Conservation (phyloP, 192 early-diverging fungal species). For the Umbelopsis isabellina region DNA sequence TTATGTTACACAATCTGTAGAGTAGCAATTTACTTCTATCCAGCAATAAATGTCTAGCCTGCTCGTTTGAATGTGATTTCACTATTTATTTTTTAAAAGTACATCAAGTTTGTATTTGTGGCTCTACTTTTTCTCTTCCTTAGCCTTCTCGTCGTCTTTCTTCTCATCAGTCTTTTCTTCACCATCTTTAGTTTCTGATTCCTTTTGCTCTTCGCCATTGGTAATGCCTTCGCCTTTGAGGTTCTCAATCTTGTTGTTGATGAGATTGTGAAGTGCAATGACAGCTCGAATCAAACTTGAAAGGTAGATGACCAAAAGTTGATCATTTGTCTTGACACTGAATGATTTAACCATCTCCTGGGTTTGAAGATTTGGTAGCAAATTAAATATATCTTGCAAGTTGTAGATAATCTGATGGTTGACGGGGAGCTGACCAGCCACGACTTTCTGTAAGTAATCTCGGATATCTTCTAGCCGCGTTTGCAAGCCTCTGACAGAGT, state of each 20-base stretch:
- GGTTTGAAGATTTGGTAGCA: constrained; percentile 89
- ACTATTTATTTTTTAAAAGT: constrained; percentile 15
- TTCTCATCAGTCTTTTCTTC: constrained; percentile 41
- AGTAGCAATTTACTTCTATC: no score
- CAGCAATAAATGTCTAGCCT: no score
- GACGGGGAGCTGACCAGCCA: constrained; percentile 82
- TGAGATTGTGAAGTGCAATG: constrained; percentile 96
- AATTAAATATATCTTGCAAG: constrained; percentile 98
- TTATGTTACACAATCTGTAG: constrained; percentile 21
- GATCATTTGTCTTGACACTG: constrained; percentile 94
- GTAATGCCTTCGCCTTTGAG: constrained; percentile 62
- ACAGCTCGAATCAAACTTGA: constrained; percentile 90
- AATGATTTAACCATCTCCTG: constrained; percentile 82
- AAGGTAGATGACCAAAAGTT: constrained; percentile 93
- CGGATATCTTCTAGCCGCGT: constrained; percentile 85
- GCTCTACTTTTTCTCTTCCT: constrained; percentile 33
- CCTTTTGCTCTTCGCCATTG: constrained; percentile 43
- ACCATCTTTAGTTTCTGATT: constrained; percentile 36
- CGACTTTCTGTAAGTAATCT: constrained; percentile 87
- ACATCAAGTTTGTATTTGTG: constrained; percentile 3
- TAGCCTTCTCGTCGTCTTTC: constrained; percentile 33
- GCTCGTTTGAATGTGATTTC: background rate
- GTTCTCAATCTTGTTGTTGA: constrained; percentile 97
- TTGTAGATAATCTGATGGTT: constrained; percentile 99
- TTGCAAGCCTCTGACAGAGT: constrained; percentile 89